Evolutionary conservation across 305 asterid genomes (phyloP).

Genomic region (Andrographis paniculata): DNA sequence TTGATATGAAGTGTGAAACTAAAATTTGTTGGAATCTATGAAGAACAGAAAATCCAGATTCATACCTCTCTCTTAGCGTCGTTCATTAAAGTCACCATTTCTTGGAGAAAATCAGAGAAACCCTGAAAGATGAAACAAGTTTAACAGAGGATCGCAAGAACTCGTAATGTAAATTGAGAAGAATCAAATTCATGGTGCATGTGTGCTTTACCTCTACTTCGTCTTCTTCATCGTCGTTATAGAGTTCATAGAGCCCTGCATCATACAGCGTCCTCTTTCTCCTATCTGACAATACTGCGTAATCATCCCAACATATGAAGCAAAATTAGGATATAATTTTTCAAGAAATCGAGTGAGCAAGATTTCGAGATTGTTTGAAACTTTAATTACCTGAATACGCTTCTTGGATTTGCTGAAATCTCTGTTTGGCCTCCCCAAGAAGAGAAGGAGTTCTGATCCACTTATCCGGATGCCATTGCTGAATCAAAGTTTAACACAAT

Average conservation of each 20-base stretch:
- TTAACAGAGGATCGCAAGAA: neutral
- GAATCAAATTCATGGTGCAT: no score
- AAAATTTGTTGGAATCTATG: no score
- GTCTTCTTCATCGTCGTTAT: conserved; percentile 47
- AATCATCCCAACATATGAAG: neutral
- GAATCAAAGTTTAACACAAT: conserved; percentile 18
- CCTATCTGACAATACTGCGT: conserved; percentile 60
- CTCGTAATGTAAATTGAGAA: no score
- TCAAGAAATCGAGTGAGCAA: no score
- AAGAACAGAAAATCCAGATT: neutral
- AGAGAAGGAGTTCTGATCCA: conserved; percentile 50
- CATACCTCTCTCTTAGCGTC: conserved; percentile 58
- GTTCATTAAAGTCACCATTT: conserved; percentile 58
- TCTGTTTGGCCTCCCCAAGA: conserved; percentile 55
- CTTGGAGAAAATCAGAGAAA: conserved; percentile 63
- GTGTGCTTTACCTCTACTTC: conserved; percentile 60
- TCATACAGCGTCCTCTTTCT: conserved; percentile 64
- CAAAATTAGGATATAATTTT: no score
- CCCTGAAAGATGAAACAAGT: conserved; percentile 29
- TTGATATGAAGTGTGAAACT: no score
- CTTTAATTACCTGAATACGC: conserved; percentile 97
- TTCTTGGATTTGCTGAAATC: conserved; percentile 80
- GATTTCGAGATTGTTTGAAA: no score
- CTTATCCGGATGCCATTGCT: conserved; percentile 97
- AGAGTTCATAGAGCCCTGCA: conserved; percentile 50